A percentile compares a stretch with the other conserved stretches of the same genome.
These are phyloP conservation scores for Paxillus rubicundulus DNA, from an alignment of 768 basidiomycete species.

Conservation along the genomic window DNA sequence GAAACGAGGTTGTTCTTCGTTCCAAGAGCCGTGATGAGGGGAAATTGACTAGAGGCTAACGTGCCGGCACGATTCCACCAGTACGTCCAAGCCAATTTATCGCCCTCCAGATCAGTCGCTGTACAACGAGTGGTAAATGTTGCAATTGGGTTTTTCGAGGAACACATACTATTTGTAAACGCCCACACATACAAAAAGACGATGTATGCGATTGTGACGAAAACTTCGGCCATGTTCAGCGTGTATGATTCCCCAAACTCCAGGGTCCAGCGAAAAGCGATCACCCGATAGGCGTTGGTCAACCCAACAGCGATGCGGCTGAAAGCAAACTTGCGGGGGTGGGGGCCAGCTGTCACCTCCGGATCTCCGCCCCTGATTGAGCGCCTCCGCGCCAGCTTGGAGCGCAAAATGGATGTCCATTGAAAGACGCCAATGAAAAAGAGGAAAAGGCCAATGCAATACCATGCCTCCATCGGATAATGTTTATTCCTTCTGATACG, in stretches of 20 bases:
- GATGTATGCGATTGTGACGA: slow-evolving; percentile 47
- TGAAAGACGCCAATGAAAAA: slow-evolving; percentile 10
- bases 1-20: slow-evolving; percentile 58
- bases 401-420: slow-evolving; percentile 9
- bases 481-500: neutral
- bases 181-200: slow-evolving; percentile 40
- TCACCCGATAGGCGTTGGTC: slow-evolving; percentile 40
- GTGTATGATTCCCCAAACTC: slow-evolving; percentile 38
- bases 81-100: slow-evolving; percentile 19
- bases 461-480: slow-evolving; percentile 12
- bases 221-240: slow-evolving; percentile 41
- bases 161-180: slow-evolving; percentile 43
- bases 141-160: neutral
- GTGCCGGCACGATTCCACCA: slow-evolving; percentile 39
- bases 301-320: slow-evolving; percentile 34
- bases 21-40: slow-evolving; percentile 55
- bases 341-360: neutral
- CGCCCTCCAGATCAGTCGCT: slow-evolving; percentile 24
- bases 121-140: neutral
- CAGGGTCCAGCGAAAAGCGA: slow-evolving; percentile 45
- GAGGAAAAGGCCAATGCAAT: slow-evolving; percentile 11
- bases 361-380: neutral
- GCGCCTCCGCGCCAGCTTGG: slow-evolving; percentile 6
- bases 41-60: slow-evolving; percentile 48
- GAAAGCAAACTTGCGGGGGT: slow-evolving; percentile 41